These are phyloP conservation scores for Berkeleyomyces rouxiae DNA, from an alignment of 2,329 filamentous ascomycete genomes.

Conservation along the genomic window DNA sequence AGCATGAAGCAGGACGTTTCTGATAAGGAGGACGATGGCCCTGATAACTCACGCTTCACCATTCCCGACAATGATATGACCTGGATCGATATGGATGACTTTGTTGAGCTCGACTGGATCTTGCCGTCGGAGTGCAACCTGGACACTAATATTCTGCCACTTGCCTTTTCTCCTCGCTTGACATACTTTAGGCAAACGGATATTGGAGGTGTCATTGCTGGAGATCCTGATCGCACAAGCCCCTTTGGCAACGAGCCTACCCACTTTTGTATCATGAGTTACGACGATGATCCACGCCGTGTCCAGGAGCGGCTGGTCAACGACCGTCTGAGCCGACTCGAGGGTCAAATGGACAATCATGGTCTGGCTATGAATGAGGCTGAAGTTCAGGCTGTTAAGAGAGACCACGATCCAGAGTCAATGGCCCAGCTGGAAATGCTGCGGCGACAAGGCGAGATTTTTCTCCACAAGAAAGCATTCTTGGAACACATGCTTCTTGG, in stretches of 20 bases:
- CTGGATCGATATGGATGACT: slow-evolving; percentile 99
- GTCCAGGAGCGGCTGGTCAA: slow-evolving; percentile 79
- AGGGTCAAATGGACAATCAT: slow-evolving; percentile 62
- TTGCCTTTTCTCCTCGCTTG: slow-evolving; percentile 84
- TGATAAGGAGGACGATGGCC: slow-evolving; percentile 35
- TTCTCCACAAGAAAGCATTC: slow-evolving; percentile 41
- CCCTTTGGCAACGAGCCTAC: slow-evolving; percentile 87
- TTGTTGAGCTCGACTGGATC: slow-evolving; percentile 95
- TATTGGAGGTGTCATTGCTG: slow-evolving; percentile 61
- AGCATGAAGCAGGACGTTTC: slow-evolving; percentile 8
- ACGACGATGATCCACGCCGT: slow-evolving; percentile 70
- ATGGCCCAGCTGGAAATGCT: slow-evolving; percentile 45
- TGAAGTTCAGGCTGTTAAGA: slow-evolving; percentile 46
- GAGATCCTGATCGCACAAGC: slow-evolving; percentile 69
- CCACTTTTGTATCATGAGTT: slow-evolving; percentile 88
- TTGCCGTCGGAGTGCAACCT: slow-evolving; percentile 78
- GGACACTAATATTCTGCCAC: slow-evolving; percentile 81
- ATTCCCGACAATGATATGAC: slow-evolving; percentile 91
- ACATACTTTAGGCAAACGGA: slow-evolving; percentile 97
- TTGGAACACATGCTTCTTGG: slow-evolving; percentile 36
- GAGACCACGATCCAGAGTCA: slow-evolving; percentile 33
- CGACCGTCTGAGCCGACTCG: slow-evolving; percentile 60
- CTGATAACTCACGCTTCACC: slow-evolving; percentile 72
- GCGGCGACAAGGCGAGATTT: slow-evolving; percentile 35
- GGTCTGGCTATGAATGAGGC: slow-evolving; percentile 56